Conservation (phyloP, 306 rosid species). For the Lagenaria siceraria region DNA sequence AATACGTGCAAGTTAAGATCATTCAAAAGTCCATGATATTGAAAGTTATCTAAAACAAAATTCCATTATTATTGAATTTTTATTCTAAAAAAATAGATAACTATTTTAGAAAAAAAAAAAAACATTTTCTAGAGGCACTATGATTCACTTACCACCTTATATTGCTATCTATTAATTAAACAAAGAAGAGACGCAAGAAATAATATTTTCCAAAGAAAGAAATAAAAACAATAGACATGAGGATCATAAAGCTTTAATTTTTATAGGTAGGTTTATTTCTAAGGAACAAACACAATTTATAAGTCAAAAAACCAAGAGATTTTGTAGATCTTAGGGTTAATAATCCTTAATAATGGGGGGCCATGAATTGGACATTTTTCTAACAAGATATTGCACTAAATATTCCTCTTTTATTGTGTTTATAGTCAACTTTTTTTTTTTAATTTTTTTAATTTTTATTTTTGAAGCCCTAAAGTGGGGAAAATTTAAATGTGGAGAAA, state of each 20-base stretch:
- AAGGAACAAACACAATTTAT: not conserved
- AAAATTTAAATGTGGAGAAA: not conserved
- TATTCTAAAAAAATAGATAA: not conserved
- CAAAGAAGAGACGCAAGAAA: not conserved
- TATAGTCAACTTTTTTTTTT: not conserved
- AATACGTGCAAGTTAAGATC: not conserved
- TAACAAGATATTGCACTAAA: not conserved
- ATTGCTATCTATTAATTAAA: not conserved
- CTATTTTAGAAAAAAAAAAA: not conserved
- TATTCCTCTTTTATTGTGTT: not conserved
- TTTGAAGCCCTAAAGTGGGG: conserved; percentile 7
- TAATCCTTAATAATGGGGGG: not conserved
- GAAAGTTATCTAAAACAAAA: not conserved
- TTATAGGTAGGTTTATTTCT: not conserved
- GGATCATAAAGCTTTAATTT: not conserved
- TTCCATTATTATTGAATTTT: not conserved
- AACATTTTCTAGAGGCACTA: not conserved
- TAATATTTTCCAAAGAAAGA: not conserved
- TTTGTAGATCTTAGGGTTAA: not conserved
- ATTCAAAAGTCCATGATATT: not conserved
- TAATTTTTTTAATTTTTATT: not conserved
- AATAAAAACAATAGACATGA: not conserved
- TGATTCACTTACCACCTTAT: not conserved
- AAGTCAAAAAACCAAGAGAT: not conserved
- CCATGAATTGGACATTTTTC: not conserved